Conservation (phyloP, 2,329 filamentous ascomycete genomes). For the Colletotrichum sp. region DNA sequence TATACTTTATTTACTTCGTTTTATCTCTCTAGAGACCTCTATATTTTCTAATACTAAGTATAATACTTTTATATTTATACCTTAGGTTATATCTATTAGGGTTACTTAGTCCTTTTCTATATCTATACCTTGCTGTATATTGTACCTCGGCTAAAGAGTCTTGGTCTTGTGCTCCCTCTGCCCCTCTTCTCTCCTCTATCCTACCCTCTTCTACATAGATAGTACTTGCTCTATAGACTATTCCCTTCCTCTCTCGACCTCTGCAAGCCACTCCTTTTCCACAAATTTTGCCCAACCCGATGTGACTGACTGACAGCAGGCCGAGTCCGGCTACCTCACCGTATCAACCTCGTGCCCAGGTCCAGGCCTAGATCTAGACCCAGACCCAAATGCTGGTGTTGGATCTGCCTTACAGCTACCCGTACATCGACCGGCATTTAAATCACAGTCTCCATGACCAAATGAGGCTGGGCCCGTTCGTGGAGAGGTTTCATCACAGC, state of each 20-base stretch:
- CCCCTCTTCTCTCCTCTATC: not conserved
- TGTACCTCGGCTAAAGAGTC: too few relatives aligned
- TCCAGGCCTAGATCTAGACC: not conserved
- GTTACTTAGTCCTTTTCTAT: too few relatives aligned
- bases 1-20: too few relatives aligned
- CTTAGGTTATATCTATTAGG: too few relatives aligned
- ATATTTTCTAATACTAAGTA: too few relatives aligned
- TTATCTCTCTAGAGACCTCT: too few relatives aligned
- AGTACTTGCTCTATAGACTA: not conserved
- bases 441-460: slow-evolving; percentile 39
- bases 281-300: slow-evolving; percentile 18
- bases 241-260: not conserved
- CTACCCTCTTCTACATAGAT: not conserved
- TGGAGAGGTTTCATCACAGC: slow-evolving; percentile 46
- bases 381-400: not conserved
- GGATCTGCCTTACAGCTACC: not conserved
- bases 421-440: not conserved
- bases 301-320: slow-evolving; percentile 26
- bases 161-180: slow-evolving; percentile 22
- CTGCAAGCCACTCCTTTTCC: not conserved
- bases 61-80: too few relatives aligned
- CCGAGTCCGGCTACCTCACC: not conserved
- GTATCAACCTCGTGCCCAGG: not conserved
- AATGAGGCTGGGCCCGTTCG: slow-evolving; percentile 50
- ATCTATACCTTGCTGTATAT: too few relatives aligned